A percentile compares a stretch with the other conserved stretches of the same genome.
phyloP scores from a whole-genome alignment of 2,329 filamentous ascomycete genomes.

The Periconia digitata region DNA sequence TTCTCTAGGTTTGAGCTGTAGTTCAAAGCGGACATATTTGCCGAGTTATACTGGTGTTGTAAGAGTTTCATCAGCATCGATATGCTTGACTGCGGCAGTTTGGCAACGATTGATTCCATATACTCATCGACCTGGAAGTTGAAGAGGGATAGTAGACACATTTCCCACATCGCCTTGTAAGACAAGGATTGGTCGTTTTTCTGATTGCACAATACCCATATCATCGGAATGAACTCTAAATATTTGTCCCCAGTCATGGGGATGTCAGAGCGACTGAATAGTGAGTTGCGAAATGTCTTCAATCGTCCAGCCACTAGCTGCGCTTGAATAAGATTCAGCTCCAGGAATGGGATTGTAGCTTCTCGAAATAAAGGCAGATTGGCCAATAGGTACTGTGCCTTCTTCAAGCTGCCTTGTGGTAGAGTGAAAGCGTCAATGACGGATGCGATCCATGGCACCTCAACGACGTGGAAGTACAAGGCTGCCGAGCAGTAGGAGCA shows the following conservation, averaged over 20 bases:
- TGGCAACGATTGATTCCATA: slow-evolving; percentile 22
- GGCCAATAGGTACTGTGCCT: neutral
- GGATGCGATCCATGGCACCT: too few relatives aligned
- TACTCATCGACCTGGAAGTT: slow-evolving; percentile 32
- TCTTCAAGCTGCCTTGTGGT: neutral
- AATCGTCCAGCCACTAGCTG: too few relatives aligned
- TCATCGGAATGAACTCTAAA: slow-evolving; percentile 25
- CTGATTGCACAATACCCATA: slow-evolving; percentile 23
- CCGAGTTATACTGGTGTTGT: too few relatives aligned
- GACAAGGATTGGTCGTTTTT: slow-evolving; percentile 2
- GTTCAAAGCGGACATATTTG: too few relatives aligned
- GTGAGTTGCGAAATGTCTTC: neutral
- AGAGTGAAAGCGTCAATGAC: too few relatives aligned
- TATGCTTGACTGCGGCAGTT: too few relatives aligned
- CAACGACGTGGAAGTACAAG: neutral
- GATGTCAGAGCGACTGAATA: neutral
- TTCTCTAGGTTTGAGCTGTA: too few relatives aligned
- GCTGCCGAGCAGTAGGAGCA: slow-evolving; percentile 30
- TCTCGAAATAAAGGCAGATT: neutral
- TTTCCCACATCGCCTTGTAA: slow-evolving; percentile 19
- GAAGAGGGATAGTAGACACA: slow-evolving; percentile 28
- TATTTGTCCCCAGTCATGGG: slow-evolving; percentile 21
- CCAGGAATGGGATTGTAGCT: too few relatives aligned
- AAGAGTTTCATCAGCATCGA: too few relatives aligned
- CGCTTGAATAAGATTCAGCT: slow-evolving; percentile 1